Percentiles rank a stretch among this genome's conserved stretches.
phyloP scores from a whole-genome alignment of 2,329 filamentous ascomycete species.

The Epichloe glyceriae region DNA sequence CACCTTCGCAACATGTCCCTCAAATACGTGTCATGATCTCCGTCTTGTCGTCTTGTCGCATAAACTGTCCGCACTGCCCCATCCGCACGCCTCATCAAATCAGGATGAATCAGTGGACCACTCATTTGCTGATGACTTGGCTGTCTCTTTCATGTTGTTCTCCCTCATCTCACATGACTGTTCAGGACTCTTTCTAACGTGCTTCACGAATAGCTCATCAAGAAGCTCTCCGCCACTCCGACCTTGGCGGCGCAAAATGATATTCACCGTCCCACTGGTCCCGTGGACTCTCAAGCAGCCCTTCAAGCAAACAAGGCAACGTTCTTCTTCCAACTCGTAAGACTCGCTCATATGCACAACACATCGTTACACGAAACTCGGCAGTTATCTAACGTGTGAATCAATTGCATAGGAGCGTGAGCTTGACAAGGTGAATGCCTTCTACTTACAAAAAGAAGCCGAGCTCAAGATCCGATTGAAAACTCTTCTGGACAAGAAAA shows the following conservation, averaged over 20 bases:
- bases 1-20: background rate
- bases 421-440: slow-evolving; percentile 94
- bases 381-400: background rate
- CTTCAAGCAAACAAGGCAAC: slow-evolving; percentile 95
- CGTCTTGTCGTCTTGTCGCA: background rate
- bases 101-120: background rate
- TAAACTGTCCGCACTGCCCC: background rate
- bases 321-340: slow-evolving; percentile 94
- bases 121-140: background rate
- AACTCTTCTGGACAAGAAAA: slow-evolving; percentile 90
- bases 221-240: slow-evolving; percentile 88
- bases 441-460: slow-evolving; percentile 95
- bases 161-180: background rate
- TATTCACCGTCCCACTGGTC: slow-evolving; percentile 29
- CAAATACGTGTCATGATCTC: background rate
- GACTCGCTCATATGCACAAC: slow-evolving; percentile 13
- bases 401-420: slow-evolving; percentile 63
- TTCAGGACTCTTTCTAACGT: background rate
- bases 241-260: slow-evolving; percentile 67
- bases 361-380: background rate
- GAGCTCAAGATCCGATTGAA: slow-evolving; percentile 93
- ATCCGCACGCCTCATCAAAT: background rate
- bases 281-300: slow-evolving; percentile 68
- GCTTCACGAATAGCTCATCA: slow-evolving; percentile 63
- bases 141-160: background rate